Percentiles rank a stretch among this genome's conserved stretches.
Evolutionary conservation across 257 asterid genomes (phyloP).

Genomic region (Galeopsis tetrahit): DNA sequence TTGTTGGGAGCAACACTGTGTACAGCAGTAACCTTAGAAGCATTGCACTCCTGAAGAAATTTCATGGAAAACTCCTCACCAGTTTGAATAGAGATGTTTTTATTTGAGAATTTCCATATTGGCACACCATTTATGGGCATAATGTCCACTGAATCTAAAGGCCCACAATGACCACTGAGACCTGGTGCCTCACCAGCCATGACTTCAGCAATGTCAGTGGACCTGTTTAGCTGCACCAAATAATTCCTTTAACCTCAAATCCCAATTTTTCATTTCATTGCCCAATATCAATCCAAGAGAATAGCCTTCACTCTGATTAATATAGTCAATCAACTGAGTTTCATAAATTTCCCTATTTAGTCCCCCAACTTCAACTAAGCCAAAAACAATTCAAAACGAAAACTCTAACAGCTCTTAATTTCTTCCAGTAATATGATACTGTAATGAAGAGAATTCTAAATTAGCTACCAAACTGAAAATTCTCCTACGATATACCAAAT

Average conservation of each 20-base stretch:
- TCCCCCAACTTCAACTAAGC: slow-evolving; percentile 22
- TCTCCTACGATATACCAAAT: slow-evolving; percentile 9
- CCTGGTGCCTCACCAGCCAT: slow-evolving; percentile 43
- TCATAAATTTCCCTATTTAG: neutral
- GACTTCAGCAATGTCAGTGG: slow-evolving; percentile 44
- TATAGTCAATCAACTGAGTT: slow-evolving; percentile 1
- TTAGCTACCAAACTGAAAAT: slow-evolving; percentile 18
- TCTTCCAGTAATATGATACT: neutral
- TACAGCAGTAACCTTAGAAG: slow-evolving; percentile 44
- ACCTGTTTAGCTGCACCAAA: slow-evolving; percentile 47
- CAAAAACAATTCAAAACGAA: slow-evolving; percentile 17
- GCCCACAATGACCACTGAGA: slow-evolving; percentile 44
- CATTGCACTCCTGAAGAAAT: slow-evolving; percentile 56
- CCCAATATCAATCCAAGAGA: slow-evolving; percentile 20
- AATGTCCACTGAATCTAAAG: slow-evolving; percentile 41
- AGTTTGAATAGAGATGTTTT: slow-evolving; percentile 53
- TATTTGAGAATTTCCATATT: slow-evolving; percentile 38
- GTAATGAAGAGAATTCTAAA: slow-evolving; percentile 13
- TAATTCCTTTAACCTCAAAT: slow-evolving; percentile 33
- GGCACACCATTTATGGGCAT: slow-evolving; percentile 37
- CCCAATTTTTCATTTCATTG: slow-evolving; percentile 16
- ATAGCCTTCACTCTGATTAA: neutral
- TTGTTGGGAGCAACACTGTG: slow-evolving; percentile 35
- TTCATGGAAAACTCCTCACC: slow-evolving; percentile 64
- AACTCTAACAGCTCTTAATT: slow-evolving; percentile 20